phyloP scores from a whole-genome alignment of 345 rosid genomes.

The Psidium friedrichsthalianum region DNA sequence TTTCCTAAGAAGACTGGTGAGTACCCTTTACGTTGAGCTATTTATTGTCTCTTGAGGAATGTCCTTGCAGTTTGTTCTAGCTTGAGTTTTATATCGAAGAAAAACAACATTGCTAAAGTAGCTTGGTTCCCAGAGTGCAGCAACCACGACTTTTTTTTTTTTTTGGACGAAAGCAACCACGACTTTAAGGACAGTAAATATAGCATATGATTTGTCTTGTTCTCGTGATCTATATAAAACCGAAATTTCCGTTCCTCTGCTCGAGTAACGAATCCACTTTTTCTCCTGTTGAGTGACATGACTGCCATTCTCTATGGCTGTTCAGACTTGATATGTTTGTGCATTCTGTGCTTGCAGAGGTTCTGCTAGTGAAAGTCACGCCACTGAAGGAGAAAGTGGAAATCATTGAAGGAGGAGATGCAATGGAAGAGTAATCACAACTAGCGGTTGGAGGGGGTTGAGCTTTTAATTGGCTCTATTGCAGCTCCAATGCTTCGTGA shows the following conservation, averaged over 20 bases:
- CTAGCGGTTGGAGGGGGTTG: neutral
- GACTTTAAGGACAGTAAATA: neutral
- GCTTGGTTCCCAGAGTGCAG: neutral
- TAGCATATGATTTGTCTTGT: neutral
- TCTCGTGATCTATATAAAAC: neutral
- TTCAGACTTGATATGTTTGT: neutral
- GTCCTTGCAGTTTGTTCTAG: neutral
- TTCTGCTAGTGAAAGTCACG: slow-evolving; percentile 5
- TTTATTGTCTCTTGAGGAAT: neutral
- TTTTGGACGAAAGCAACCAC: no score
- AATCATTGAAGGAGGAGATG: slow-evolving; percentile 2
- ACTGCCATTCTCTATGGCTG: neutral
- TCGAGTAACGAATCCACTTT: neutral
- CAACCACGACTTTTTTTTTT: neutral
- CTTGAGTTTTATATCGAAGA: neutral
- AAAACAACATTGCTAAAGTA: neutral
- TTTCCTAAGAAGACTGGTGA: slow-evolving; percentile 13
- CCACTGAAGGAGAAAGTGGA: slow-evolving; percentile 9
- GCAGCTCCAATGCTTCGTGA: neutral
- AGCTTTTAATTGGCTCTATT: neutral
- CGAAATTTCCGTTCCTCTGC: neutral
- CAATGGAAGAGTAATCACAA: slow-evolving; percentile 10
- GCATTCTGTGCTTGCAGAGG: slow-evolving; percentile 5
- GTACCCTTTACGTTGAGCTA: neutral
- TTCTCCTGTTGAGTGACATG: neutral